Evolutionary conservation across 176 grass and related monocot species (phyloP), one percentile per base, ranked within the genome.

Genomic region (Bonia amplexicaulis): DNA sequence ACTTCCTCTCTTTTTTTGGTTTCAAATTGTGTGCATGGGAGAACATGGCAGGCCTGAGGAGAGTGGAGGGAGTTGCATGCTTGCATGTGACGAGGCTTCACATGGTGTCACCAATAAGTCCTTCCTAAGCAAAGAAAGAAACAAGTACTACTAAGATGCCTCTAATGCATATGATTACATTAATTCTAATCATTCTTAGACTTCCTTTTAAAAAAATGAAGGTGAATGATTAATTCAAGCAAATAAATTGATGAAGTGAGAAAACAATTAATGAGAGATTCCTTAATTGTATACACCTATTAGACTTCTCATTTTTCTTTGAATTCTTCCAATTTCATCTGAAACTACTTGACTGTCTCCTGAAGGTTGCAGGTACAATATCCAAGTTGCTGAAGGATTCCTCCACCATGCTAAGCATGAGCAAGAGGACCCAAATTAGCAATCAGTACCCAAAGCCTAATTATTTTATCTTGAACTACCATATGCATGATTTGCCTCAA

Each of bases 331-430:
- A 62, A 13, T 29, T 51, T 77, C 55, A 74, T 87, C 73, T 90
- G 80, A 83, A 82, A 12, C 46, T 35, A 44, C 40, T 48, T 31
- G 42, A 85, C 69, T 68, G 29, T 75, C 62, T 80, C 74, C n/a
- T 74, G 76, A 41, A 83, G 67, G 11, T 42, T 74, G 60, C 89
- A 90, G 47, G 71, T 82, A 71, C 58, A 80, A 63, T 66, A 63
- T 66, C 48, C 84, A 82, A 87, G 72, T 46, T 70, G 69, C 60
- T 76, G 70, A 74, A 69, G 81, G 84, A 87, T 90, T 87, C 84
- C 89, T 73, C 74, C 61, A 79, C 33, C 78, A 54, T 66, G 49
- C 27, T 73, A 83, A 90, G 87, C 79, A 90, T 87, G 75, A 51
- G 68, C 60, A 52, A 51, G 62, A 87, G 27, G 68, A 73, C 51